Percentiles rank a stretch among this genome's conserved stretches.
phyloP scores from a whole-genome alignment of 2,329 filamentous ascomycete genomes.

The Lecanoromycetidae sp. region DNA sequence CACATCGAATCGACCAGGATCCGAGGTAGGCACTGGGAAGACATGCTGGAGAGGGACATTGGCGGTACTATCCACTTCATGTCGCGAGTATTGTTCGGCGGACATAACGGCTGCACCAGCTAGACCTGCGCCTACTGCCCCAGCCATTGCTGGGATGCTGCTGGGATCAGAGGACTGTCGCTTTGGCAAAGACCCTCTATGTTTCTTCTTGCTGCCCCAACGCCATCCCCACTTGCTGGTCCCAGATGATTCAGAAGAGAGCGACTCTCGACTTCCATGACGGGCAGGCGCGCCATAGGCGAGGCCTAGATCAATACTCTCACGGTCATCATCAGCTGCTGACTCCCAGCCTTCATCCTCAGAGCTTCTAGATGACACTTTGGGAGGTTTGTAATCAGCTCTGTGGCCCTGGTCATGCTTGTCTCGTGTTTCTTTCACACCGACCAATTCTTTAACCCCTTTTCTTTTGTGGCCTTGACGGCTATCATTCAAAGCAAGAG shows the following conservation, averaged over 20 bases:
- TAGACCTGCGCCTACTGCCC: neutral
- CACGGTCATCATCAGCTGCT: conserved; percentile 42
- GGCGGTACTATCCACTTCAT: conserved; percentile 30
- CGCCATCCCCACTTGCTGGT: conserved; percentile 49
- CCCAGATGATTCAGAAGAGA: conserved; percentile 42
- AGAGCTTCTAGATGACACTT: conserved; percentile 23
- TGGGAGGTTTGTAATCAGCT: conserved; percentile 10
- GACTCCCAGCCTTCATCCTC: conserved; percentile 49
- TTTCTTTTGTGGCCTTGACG: conserved; percentile 22
- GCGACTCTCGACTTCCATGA: conserved; percentile 39
- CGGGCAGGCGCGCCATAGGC: conserved; percentile 45
- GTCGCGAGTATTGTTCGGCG: conserved; percentile 11
- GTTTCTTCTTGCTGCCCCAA: conserved; percentile 41
- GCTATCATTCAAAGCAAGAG: conserved; percentile 32
- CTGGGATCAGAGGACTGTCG: neutral
- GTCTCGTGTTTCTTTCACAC: conserved; percentile 15
- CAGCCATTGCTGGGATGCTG: neutral
- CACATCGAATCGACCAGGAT: conserved; percentile 51
- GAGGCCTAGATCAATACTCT: conserved; percentile 44
- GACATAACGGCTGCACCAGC: conserved; percentile 5
- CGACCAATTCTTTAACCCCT: conserved; percentile 12
- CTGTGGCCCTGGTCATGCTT: neutral
- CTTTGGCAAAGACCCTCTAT: neutral
- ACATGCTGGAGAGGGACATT: conserved; percentile 48
- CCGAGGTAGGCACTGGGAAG: conserved; percentile 54